Base-by-base conservation (phyloP, 441 rosid species). In the Gossypium davidsonii region DNA sequence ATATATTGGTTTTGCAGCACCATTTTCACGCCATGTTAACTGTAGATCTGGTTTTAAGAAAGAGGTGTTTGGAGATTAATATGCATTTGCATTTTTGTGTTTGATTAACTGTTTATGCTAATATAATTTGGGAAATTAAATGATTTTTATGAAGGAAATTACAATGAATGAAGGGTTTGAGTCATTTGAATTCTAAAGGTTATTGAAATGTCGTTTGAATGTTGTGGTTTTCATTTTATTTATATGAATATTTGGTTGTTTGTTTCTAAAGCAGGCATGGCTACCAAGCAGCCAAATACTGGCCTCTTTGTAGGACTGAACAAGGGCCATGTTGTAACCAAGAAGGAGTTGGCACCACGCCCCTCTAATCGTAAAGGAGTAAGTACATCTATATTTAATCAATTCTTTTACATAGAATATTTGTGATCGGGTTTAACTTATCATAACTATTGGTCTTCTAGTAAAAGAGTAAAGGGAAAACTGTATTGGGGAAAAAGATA, bases 271-370 rank as follows among this genome's bases (percentile, higher is more conserved):
- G 67, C 76, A 82, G 86, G 74, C 67, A 88, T 86, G 92, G 86
- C 92, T 67, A 80, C 90, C 11, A 85, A 82, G 72, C 84, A 79
- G 79, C 85, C 84, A 2, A 83, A 77, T 60, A 78, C 85, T 9
- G 92, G 92, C 67, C 85, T 88, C 48, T 85, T 79, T 67, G 89
- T 86, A 4, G 90, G 92, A 25, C 70, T 86, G 76, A 88, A 85
- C 77, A 86, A 77, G 73, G 90, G 92, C 10, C 92, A 88, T 59
- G 31, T 88, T 49, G 87, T 86, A 8, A 88, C 92, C 49, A 88
- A 79, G 85, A 88, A 81, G 74, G 90, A 88, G 76, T 73, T 82
- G 77, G 77, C 89, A 8, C 84, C 86, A 3, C 82, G 88, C 0
- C 92, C 90, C 28, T 77, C 85, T 20, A 79, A 77, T 67, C 84